Base-by-base conservation (phyloP, 495 filamentous ascomycete genomes). In the Podospora bellae-mahoneyi region DNA sequence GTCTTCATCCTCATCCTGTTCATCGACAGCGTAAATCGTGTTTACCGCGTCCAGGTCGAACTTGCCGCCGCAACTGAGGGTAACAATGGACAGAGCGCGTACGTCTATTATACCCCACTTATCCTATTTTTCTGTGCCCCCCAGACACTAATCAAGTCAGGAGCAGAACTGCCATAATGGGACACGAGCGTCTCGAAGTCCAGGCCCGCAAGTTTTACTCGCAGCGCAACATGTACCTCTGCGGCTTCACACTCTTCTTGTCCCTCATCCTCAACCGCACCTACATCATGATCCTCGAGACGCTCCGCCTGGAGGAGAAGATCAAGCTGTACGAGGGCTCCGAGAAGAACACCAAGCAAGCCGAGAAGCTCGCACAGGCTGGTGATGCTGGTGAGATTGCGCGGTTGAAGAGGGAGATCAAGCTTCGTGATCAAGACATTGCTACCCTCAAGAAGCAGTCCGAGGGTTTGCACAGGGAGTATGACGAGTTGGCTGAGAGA, bases 191-290 rank as follows among this genome's bases (percentile, higher is more conserved):
- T 69, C 92, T 96, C 88, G 95, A 99, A 81, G 93, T 97, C 19
- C 95, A 99, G 79, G 95, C 95, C 68, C 94, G 95, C 84, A 98
- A 98, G 80, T 99, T 99, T 85, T 99, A 99, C 87, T 96, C 94
- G 68, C 94, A 99, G 83, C 94, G 95, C 77, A 99, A 99, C 88
- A 97, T 99, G 96, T 99, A 99, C 83, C 93, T 99, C 66, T 98
- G 96, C 82, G 95, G 95, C 73, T 99, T 99, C 85, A 99, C 95
- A 0, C 90, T 98, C 68, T 99, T 99, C 89, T 89, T 99, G 66
- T 97, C 94, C 53, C 84, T 99, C 58, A 98, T 99, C 81, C 92
- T 99, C 76, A 98, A 99, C 87, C 94, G 96, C 76, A 98, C 96
- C 73, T 97, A 98, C 84, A 89, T 88, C 75, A 93, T 98, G 92